Evolutionary conservation across 169 alveolate genomes (phyloP), one percentile per base, ranked within the genome.

Genomic region (Cyclospora cayetanensis): DNA sequence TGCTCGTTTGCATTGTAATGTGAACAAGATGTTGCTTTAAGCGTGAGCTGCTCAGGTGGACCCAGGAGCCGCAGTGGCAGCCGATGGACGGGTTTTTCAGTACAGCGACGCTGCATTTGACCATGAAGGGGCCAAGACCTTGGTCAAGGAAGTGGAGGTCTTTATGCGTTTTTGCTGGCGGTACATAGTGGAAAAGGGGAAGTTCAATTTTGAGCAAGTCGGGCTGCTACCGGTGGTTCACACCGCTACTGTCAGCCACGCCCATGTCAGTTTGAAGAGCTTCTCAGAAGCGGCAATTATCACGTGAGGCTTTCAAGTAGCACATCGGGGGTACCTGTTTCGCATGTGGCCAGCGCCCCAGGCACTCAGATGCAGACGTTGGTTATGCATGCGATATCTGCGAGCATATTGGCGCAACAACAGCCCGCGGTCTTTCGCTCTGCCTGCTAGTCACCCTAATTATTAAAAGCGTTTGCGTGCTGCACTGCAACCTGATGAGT

Each of bases 201-300:
- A 55, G 63, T 89, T 89, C 79, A 82, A 89, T 31, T 89, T 89
- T 29, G 93, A 89, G 20, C 89, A 53, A 4, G 83, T 89, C 35
- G 90, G 90, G 4, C 60, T 89, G 25, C 86, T 89, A 27, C 93
- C 93, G 31, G 79, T 89, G 31, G 93, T 89, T 29, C 83, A 89
- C 93, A 82, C 85, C 55, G 89, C 86, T 41, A 74, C 77, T 4
- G 29, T 89, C 72, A 53, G 60, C 41, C 93, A 90, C 46, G 27
- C 42, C n/a, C 93, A 76, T 50, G 41, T 22, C 68, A 27, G 60
- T n/a, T 89, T 50, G n/a, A 76, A 50, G 42, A 34, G 55, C 80
- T 68, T 89, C 37, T 46, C 72, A 4, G 85, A 77, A 22, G 93
- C 93, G 72, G 83, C 74, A 80, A 72, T 55, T 52, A 53, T 89